Evolutionary conservation across 208 protist genomes (phyloP).

Genomic region (Wallacemonas rigidus): DNA sequence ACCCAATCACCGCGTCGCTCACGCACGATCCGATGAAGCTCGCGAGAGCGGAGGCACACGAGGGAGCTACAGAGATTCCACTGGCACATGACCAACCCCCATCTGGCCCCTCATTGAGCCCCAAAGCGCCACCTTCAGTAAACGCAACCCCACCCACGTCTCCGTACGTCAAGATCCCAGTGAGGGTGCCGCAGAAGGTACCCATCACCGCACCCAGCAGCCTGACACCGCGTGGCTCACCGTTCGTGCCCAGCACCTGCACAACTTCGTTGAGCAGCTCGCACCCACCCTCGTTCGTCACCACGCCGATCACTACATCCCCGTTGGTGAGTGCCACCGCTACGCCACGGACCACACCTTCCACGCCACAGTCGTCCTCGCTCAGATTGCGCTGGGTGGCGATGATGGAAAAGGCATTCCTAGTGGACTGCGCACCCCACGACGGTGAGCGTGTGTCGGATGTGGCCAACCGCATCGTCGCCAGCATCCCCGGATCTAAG

Average conservation of each 20-base stretch:
- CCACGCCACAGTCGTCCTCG: conserved; percentile 9
- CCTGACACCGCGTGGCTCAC: background rate
- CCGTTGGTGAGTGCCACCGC: too few relatives aligned
- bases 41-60: too few relatives aligned
- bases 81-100: too few relatives aligned
- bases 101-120: too few relatives aligned
- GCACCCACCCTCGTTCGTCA: conserved; percentile 13
- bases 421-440: conserved; percentile 35
- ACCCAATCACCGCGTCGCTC: conserved; percentile 27
- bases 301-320: background rate
- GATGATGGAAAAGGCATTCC: conserved; percentile 41
- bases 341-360: conserved; percentile 18
- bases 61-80: too few relatives aligned
- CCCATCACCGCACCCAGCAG: conserved; percentile 32
- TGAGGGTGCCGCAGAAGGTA: conserved; percentile 36
- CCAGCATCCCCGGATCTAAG: conserved; percentile 53
- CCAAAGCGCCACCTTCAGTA: background rate
- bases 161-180: conserved; percentile 24
- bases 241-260: background rate
- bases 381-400: conserved; percentile 45
- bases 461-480: conserved; percentile 52
- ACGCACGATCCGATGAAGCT: background rate
- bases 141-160: conserved; percentile 11
- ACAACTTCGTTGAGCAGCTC: background rate
- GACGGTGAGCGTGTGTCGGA: conserved; percentile 38